Conservation (phyloP, 371 early-diverging fungal genomes). For the Rhizopus microsporus region DNA sequence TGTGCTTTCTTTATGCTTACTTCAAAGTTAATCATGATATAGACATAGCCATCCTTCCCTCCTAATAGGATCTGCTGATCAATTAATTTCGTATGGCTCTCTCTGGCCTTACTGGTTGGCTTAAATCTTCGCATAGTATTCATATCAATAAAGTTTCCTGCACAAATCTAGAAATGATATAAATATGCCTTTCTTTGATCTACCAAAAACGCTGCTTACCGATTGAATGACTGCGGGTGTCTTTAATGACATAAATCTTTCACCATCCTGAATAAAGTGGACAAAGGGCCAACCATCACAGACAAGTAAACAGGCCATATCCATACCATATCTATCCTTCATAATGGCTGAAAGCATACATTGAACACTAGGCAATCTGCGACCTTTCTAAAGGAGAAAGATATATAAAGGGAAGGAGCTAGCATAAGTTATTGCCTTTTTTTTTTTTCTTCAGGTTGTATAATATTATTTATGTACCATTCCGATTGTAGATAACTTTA, state of each 20-base stretch:
- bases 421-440: background rate
- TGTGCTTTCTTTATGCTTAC: conserved; percentile 18
- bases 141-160: conserved; percentile 39
- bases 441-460: background rate
- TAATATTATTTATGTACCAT: conserved; percentile 17
- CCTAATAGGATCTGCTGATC: conserved; percentile 42
- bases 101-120: conserved; percentile 3
- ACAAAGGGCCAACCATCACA: conserved; percentile 48
- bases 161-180: conserved; percentile 33
- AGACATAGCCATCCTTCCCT: conserved; percentile 47
- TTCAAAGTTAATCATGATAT: conserved; percentile 46
- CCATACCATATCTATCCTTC: conserved; percentile 34
- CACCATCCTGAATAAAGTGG: conserved; percentile 42
- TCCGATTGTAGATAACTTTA: conserved; percentile 25
- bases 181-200: background rate
- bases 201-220: conserved; percentile 23
- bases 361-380: conserved; percentile 36
- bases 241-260: conserved; percentile 27
- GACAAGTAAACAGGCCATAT: conserved; percentile 40
- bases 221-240: conserved; percentile 41
- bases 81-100: conserved; percentile 13
- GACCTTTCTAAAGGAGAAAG: conserved; percentile 21
- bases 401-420: background rate
- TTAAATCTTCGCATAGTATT: conserved; percentile 14
- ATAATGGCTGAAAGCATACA: conserved; percentile 40